Conservation (phyloP, 2,329 filamentous ascomycete genomes). For the Lachnellula willkommii region DNA sequence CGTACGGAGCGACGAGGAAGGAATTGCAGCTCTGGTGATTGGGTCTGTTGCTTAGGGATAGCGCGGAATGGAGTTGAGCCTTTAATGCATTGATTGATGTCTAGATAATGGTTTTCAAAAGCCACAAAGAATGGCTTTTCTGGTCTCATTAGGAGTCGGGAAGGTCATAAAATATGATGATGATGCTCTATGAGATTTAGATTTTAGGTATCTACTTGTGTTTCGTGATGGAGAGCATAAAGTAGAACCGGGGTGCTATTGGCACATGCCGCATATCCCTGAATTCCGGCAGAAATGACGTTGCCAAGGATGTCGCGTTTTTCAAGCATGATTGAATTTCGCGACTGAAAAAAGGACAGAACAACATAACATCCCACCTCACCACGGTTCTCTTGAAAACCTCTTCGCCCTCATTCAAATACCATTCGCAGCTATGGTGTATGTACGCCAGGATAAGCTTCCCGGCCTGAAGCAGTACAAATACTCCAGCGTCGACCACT, state of each 20-base stretch:
- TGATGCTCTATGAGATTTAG: constrained; percentile 3
- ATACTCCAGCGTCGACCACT: constrained; percentile 88
- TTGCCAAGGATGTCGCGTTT: constrained; percentile 14
- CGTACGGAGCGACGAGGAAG: constrained; percentile 86
- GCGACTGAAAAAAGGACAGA: neutral
- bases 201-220: neutral
- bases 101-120: constrained; percentile 25
- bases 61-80: constrained; percentile 26
- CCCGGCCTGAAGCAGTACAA: constrained; percentile 89
- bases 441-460: constrained; percentile 88
- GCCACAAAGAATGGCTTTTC: constrained; percentile 8
- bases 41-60: constrained; percentile 61
- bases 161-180: constrained; percentile 8
- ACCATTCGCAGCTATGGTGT: constrained; percentile 63
- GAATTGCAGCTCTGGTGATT: constrained; percentile 77
- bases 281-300: constrained; percentile 13
- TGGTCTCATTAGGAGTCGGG: constrained; percentile 7
- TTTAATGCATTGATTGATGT: constrained; percentile 25
- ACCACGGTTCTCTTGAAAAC: neutral
- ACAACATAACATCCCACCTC: neutral
- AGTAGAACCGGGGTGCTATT: neutral
- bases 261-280: constrained; percentile 1
- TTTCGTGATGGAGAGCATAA: neutral
- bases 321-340: constrained; percentile 6
- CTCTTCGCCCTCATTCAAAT: neutral